Percentiles rank a stretch among this genome's conserved stretches.
Conservation (phyloP, 2,329 filamentous ascomycete genomes). For the Stachybotrys elegans region DNA sequence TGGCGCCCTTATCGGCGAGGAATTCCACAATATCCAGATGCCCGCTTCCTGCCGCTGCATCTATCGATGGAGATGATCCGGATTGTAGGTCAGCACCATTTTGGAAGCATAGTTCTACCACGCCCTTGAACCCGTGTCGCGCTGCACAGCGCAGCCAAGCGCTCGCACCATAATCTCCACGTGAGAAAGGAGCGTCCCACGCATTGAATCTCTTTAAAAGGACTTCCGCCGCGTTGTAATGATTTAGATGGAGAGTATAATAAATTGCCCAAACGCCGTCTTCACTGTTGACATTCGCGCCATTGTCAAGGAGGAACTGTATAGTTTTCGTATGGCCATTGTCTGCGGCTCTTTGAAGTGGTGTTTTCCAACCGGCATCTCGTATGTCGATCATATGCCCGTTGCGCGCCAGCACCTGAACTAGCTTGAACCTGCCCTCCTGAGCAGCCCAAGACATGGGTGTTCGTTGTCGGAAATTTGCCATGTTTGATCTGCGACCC, state of each 20-base stretch:
- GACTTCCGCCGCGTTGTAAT: conserved; percentile 1
- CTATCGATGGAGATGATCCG: not conserved
- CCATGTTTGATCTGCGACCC: not conserved
- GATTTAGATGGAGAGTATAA: no score
- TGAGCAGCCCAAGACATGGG: conserved; percentile 19
- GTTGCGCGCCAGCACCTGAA: conserved; percentile 1
- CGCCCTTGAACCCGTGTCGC: conserved; percentile 11
- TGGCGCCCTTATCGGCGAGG: not conserved
- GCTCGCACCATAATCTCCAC: not conserved
- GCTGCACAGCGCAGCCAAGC: not conserved
- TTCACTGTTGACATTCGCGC: conserved; percentile 4
- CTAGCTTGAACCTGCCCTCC: conserved; percentile 1
- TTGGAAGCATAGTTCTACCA: conserved; percentile 14
- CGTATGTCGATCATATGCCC: conserved; percentile 4
- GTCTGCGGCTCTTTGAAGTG: conserved; percentile 5
- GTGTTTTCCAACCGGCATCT: not conserved
- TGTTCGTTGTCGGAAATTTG: not conserved
- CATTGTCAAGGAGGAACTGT: conserved; percentile 13
- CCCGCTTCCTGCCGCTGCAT: not conserved
- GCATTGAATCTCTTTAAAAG: not conserved
- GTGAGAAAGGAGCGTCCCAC: no score
- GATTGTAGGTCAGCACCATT: conserved; percentile 6
- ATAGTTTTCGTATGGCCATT: conserved; percentile 16
- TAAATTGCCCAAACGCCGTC: conserved; percentile 3
- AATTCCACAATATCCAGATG: not conserved